Percentiles rank a stretch among this genome's conserved stretches.
These are phyloP conservation scores for Saccharata proteae DNA, from an alignment of 2,329 filamentous ascomycete species.

Conservation along the genomic window DNA sequence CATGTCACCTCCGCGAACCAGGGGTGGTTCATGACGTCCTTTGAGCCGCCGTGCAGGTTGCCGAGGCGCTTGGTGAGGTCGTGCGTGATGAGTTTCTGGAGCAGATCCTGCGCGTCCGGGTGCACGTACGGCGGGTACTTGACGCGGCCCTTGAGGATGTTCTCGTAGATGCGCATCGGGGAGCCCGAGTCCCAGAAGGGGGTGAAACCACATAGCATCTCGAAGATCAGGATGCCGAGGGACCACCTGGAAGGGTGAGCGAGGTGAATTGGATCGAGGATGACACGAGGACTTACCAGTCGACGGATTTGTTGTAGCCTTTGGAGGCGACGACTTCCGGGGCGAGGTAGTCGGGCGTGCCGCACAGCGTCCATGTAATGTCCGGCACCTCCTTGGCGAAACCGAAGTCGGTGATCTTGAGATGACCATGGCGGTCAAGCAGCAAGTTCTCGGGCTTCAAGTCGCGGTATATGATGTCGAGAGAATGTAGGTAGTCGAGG, in stretches of 20 bases:
- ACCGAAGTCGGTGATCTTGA: constrained; percentile 97
- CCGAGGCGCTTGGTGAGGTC: constrained; percentile 92
- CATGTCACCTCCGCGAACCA: constrained; percentile 98
- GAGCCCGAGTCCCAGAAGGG: constrained; percentile 98
- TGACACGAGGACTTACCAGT: constrained; percentile 58
- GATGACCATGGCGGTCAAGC: constrained; percentile 80
- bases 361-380: constrained; percentile 98
- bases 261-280: constrained; percentile 6
- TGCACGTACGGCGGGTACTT: constrained; percentile 97
- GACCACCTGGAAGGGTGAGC: constrained; percentile 65
- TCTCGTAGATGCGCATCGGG: constrained; percentile 99
- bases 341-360: constrained; percentile 92
- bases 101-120: constrained; percentile 81
- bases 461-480: constrained; percentile 96
- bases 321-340: constrained; percentile 98
- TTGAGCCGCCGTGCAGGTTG: constrained; percentile 80
- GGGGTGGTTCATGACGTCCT: constrained; percentile 86
- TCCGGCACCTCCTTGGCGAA: constrained; percentile 97
- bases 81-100: constrained; percentile 84
- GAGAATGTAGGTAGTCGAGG: constrained; percentile 85
- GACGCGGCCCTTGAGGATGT: constrained; percentile 88
- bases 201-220: constrained; percentile 98
- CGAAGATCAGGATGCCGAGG: constrained; percentile 92
- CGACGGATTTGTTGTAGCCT: constrained; percentile 98
- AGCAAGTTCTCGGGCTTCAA: constrained; percentile 91